These are phyloP conservation scores for Yamadazyma songkhlaensis DNA, from an alignment of 1,139 yeast genomes.

Conservation along the genomic window DNA sequence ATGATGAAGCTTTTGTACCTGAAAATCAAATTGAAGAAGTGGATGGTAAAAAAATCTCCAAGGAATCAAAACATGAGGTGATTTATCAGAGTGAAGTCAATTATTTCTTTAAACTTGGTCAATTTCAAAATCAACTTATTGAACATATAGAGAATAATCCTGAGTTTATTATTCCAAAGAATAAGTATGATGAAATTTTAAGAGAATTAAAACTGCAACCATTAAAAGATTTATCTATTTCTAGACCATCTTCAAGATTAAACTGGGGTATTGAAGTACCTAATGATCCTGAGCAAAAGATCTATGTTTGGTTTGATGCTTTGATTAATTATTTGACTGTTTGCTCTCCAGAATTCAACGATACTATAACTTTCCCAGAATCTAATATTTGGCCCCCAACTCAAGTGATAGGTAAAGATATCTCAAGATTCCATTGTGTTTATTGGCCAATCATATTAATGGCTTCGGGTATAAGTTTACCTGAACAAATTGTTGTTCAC, in stretches of 20 bases:
- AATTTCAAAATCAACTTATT: constrained; percentile 55
- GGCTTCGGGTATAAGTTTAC: constrained; percentile 75
- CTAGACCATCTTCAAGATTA: constrained; percentile 75
- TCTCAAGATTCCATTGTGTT: constrained; percentile 79
- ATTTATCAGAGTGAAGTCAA: constrained; percentile 75
- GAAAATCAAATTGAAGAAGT: constrained; percentile 65
- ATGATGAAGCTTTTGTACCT: constrained; percentile 94
- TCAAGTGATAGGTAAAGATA: constrained; percentile 91
- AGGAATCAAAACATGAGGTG: constrained; percentile 77
- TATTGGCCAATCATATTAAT: constrained; percentile 93
- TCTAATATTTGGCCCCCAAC: constrained; percentile 56
- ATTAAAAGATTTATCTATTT: constrained; percentile 72
- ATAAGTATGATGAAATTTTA: constrained; percentile 54
- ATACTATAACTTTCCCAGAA: background rate
- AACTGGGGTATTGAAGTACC: constrained; percentile 95
- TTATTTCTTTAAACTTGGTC: constrained; percentile 76
- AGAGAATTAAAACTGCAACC: constrained; percentile 50
- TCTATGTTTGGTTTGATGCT: constrained; percentile 98
- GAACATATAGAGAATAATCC: constrained; percentile 46
- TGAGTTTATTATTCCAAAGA: constrained; percentile 61
- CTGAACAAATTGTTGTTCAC: constrained; percentile 78
- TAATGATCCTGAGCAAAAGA: constrained; percentile 67
- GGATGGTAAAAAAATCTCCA: constrained; percentile 46
- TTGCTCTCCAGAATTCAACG: constrained; percentile 33
- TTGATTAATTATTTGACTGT: constrained; percentile 80